phyloP scores from a whole-genome alignment of 495 filamentous ascomycete species.

The Lichina pygmaea region DNA sequence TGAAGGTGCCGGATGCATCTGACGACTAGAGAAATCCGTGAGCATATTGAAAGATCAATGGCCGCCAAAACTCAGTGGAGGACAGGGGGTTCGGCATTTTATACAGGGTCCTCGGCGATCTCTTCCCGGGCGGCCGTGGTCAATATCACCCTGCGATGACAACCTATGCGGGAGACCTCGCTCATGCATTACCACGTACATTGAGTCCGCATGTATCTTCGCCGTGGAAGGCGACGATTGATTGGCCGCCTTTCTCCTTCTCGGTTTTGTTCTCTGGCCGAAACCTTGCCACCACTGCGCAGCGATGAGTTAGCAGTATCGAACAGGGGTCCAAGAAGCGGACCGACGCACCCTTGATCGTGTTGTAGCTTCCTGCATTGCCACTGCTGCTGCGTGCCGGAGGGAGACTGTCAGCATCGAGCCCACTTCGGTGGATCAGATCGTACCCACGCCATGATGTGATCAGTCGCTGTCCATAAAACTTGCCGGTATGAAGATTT shows the following conservation, averaged over 20 bases:
- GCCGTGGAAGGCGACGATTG: conserved; percentile 67
- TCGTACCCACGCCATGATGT: background rate
- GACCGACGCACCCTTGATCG: conserved; percentile 39
- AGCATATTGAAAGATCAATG: background rate
- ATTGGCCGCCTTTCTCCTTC: conserved; percentile 64
- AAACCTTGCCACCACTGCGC: conserved; percentile 78
- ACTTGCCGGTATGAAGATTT: no score
- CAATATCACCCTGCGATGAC: background rate
- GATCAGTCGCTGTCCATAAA: conserved; percentile 15
- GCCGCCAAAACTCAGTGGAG: background rate
- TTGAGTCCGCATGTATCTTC: conserved; percentile 72
- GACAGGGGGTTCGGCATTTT: no score
- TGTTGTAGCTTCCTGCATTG: conserved; percentile 27
- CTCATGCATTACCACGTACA: conserved; percentile 21
- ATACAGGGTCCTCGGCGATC: no score
- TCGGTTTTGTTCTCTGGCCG: conserved; percentile 89
- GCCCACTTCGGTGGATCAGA: background rate
- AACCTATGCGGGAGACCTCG: background rate
- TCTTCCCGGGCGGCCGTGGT: background rate
- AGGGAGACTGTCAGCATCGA: background rate
- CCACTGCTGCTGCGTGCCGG: background rate
- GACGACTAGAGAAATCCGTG: conserved; percentile 29
- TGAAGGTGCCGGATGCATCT: conserved; percentile 67
- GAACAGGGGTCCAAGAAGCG: background rate
- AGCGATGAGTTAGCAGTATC: background rate